A percentile compares a stretch with the other conserved stretches of the same genome.
Evolutionary conservation across 495 filamentous ascomycete genomes (phyloP).

Genomic region (Sabuloglossum arenarium): DNA sequence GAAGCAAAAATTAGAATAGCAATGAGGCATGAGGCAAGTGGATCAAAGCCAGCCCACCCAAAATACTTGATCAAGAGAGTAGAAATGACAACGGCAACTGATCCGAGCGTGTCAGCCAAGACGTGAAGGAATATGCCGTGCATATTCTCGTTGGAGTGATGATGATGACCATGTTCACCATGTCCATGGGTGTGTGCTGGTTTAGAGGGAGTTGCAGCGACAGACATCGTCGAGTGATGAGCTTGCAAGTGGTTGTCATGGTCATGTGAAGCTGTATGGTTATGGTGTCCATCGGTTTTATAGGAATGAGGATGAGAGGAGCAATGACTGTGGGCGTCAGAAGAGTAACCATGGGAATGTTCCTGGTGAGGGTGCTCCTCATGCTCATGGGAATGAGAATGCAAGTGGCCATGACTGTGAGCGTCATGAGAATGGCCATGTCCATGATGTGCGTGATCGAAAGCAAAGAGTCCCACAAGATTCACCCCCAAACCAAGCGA

Average conservation of each 20-base stretch:
- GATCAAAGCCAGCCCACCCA: constrained; percentile 89
- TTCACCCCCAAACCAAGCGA: constrained; percentile 72
- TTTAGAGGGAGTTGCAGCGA: constrained; percentile 10
- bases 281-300: constrained; percentile 13
- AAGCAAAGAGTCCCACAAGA: constrained; percentile 73
- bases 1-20: constrained; percentile 80
- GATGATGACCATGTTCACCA: constrained; percentile 22
- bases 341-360: constrained; percentile 15
- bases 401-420: constrained; percentile 44
- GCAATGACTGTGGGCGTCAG: constrained; percentile 9
- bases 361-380: constrained; percentile 18
- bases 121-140: constrained; percentile 96
- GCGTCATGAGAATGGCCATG: constrained; percentile 35
- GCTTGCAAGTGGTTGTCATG: constrained; percentile 17
- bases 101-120: constrained; percentile 84
- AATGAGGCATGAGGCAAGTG: constrained; percentile 82
- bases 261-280: constrained; percentile 11
- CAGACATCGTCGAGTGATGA: constrained; percentile 7
- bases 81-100: constrained; percentile 82
- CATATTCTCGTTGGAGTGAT: constrained; percentile 94
- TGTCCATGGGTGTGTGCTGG: constrained; percentile 11
- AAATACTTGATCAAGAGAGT: constrained; percentile 70
- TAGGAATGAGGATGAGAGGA: constrained; percentile 9
- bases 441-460: constrained; percentile 42
- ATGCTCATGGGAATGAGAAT: constrained; percentile 12